These are phyloP conservation scores for Nicotiana attenuata DNA, from an alignment of 257 asterid species.

Conservation along the genomic window DNA sequence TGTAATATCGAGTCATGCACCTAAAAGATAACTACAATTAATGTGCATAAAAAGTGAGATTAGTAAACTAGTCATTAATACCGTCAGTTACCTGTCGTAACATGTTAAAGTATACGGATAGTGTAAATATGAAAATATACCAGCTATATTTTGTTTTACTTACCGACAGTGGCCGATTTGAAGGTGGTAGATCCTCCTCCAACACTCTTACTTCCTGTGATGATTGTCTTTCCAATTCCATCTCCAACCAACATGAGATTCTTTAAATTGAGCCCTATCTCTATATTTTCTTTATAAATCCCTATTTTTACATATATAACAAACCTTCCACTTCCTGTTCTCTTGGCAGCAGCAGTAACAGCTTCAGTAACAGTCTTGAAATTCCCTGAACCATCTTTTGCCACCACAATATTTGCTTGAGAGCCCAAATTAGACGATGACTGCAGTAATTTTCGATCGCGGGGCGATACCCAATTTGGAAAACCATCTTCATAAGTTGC, in stretches of 20 bases:
- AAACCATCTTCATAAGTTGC: conserved; percentile 27
- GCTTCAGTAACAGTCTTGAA: conserved; percentile 51
- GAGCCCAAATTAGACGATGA: neutral
- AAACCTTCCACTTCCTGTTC: conserved; percentile 43
- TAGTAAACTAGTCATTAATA: too few species aligned
- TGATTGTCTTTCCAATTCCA: conserved; percentile 79
- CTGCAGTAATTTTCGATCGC: conserved; percentile 39
- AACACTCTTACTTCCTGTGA: conserved; percentile 76
- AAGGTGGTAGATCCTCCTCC: conserved; percentile 79
- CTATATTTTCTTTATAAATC: conserved; percentile 61
- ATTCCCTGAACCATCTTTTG: conserved; percentile 39
- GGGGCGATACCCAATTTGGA: conserved; percentile 54
- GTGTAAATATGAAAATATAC: too few species aligned
- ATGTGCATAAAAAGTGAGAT: too few species aligned
- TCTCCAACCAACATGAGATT: conserved; percentile 71
- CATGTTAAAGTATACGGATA: too few species aligned
- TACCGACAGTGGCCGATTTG: conserved; percentile 79
- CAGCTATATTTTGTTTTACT: conserved; percentile 6
- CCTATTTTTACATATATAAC: conserved; percentile 70
- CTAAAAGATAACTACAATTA: too few species aligned
- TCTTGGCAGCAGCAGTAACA: conserved; percentile 37
- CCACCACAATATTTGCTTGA: conserved; percentile 15
- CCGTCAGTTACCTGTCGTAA: too few species aligned
- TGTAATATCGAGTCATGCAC: too few species aligned
- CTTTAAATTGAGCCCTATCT: conserved; percentile 35